Conservation (phyloP, 208 protist genomes). For the Balamuthia mandrillaris region DNA sequence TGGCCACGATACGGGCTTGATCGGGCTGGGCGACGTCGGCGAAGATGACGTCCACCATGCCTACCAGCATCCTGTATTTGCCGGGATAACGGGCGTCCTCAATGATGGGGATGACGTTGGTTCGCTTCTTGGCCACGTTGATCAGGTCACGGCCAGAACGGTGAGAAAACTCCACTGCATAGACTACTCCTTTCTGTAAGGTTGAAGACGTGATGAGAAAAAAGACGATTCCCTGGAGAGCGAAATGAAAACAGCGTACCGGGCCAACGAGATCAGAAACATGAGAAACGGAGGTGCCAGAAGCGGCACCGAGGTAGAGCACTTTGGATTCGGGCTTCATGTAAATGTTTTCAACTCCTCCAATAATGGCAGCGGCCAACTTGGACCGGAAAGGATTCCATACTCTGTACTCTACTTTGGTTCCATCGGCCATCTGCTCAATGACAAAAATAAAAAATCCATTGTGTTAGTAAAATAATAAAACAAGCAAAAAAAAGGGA, state of each 20-base stretch:
- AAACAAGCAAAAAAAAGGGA: neutral
- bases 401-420: slow-evolving; percentile 99
- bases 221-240: neutral
- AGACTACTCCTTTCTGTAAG: slow-evolving; percentile 92
- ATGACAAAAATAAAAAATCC: slow-evolving; percentile 39
- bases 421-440: slow-evolving; percentile 71
- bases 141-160: slow-evolving; percentile 98
- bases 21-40: slow-evolving; percentile 99
- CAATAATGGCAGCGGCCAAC: slow-evolving; percentile 96
- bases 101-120: slow-evolving; percentile 99
- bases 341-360: slow-evolving; percentile 95
- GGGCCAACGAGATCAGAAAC: slow-evolving; percentile 99
- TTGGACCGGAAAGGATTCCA: slow-evolving; percentile 99
- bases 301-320: slow-evolving; percentile 99
- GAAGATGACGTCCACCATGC: slow-evolving; percentile 99
- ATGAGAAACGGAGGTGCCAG: slow-evolving; percentile 99
- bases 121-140: slow-evolving; percentile 98
- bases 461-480: slow-evolving; percentile 63
- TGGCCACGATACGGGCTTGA: slow-evolving; percentile 98
- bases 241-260: slow-evolving; percentile 52
- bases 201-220: slow-evolving; percentile 60
- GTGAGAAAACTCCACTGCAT: slow-evolving; percentile 99
- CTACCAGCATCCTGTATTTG: slow-evolving; percentile 98
- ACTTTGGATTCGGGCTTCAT: slow-evolving; percentile 98
- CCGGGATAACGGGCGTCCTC: slow-evolving; percentile 99